phyloP scores from a whole-genome alignment of 2,329 filamentous ascomycete genomes.

The Cercospora sp. region DNA sequence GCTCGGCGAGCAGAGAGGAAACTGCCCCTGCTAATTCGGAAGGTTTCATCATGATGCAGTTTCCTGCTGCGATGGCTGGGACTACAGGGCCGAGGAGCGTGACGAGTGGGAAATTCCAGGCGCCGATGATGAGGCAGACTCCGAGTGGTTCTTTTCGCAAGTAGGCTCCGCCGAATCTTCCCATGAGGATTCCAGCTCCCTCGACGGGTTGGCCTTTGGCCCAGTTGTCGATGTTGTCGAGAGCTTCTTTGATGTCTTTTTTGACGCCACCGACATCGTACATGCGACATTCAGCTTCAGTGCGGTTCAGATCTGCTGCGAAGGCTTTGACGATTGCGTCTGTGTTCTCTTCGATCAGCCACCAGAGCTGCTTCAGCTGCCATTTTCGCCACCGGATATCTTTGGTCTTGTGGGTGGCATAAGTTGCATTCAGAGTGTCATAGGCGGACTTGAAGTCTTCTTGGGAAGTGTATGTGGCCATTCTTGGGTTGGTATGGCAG shows the following conservation, averaged over 20 bases:
- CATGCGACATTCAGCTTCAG: conserved; percentile 14
- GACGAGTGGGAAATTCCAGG: conserved; percentile 88
- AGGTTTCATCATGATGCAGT: conserved; percentile 82
- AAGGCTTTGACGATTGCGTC: conserved; percentile 13
- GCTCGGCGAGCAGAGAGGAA: conserved; percentile 73
- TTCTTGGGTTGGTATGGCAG: neutral
- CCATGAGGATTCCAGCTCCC: conserved; percentile 48
- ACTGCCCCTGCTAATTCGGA: conserved; percentile 74
- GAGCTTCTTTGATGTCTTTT: conserved; percentile 15
- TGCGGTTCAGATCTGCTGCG: conserved; percentile 12
- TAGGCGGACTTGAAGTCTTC: conserved; percentile 14
- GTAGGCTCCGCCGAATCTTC: conserved; percentile 67
- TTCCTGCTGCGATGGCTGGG: conserved; percentile 85
- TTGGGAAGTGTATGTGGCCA: conserved; percentile 11
- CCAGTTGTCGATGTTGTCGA: conserved; percentile 18
- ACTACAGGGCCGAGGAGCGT: conserved; percentile 73
- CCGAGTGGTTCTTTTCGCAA: conserved; percentile 85
- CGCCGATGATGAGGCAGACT: conserved; percentile 73
- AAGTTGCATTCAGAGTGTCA: conserved; percentile 13
- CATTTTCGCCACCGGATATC: conserved; percentile 21
- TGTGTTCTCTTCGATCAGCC: conserved; percentile 16
- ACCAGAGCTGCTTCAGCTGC: conserved; percentile 23
- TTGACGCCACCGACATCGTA: conserved; percentile 18
- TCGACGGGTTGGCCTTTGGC: conserved; percentile 13
- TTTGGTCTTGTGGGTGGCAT: conserved; percentile 19